These are phyloP conservation scores for Setaria viridis DNA, from an alignment of 202 grass and related monocot species.

Conservation along the genomic window DNA sequence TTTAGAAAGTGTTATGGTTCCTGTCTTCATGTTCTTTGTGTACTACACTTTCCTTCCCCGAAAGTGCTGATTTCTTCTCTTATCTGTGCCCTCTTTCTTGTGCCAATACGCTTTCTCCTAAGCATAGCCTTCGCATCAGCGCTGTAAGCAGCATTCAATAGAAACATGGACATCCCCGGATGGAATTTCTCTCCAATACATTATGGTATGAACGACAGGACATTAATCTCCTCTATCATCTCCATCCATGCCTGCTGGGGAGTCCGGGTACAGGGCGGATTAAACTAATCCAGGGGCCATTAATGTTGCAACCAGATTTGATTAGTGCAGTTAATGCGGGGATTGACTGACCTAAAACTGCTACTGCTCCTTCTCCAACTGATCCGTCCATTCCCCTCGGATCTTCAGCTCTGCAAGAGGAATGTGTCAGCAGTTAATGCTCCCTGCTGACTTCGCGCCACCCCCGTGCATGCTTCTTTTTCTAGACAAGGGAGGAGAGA, in stretches of 20 bases:
- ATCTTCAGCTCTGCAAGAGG: conserved; percentile 45
- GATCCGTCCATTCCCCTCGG: conserved; percentile 23
- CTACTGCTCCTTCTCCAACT: not conserved
- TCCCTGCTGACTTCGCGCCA: conserved; percentile 46
- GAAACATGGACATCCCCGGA: not conserved
- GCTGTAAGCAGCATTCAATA: not conserved
- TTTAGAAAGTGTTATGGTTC: conserved; percentile 9
- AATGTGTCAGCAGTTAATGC: conserved; percentile 55
- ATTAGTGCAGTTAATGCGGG: conserved; percentile 50
- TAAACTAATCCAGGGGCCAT: conserved; percentile 42
- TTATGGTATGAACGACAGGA: conserved; percentile 1
- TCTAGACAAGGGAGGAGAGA: not conserved
- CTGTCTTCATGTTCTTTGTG: not conserved
- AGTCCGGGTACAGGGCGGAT: not conserved
- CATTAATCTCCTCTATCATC: conserved; percentile 20
- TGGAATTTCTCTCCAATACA: not conserved
- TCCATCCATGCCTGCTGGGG: conserved; percentile 32
- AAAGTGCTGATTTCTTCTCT: conserved; percentile 20
- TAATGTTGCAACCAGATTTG: conserved; percentile 43
- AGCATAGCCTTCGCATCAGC: not conserved
- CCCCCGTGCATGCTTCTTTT: conserved; percentile 42
- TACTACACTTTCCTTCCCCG: not conserved
- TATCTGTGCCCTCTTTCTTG: not conserved
- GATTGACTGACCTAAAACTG: conserved; percentile 32
- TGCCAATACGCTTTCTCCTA: not conserved